Evolutionary conservation across 106 monocot species (phyloP).

Genomic region (Cymbidium sinense): DNA sequence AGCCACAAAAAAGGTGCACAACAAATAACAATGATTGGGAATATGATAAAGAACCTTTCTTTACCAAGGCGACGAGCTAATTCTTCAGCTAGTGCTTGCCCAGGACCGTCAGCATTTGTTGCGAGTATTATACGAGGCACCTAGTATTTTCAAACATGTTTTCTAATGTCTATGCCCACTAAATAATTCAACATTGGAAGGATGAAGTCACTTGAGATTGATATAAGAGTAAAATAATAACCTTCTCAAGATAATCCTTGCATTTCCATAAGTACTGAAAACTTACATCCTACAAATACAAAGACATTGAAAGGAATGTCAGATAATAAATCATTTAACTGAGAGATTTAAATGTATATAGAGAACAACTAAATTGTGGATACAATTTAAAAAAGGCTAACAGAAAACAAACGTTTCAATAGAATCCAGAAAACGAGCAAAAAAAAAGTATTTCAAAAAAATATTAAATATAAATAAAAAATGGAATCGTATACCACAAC

Average conservation of each 20-base stretch:
- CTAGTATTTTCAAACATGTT: conserved; percentile 10
- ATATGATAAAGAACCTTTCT: conserved; percentile 26
- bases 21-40: not conserved
- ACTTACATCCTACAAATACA: conserved; percentile 36
- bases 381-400: not conserved
- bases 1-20: not conserved
- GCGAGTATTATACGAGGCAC: conserved; percentile 43
- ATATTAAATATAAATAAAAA: not conserved
- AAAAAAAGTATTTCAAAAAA: not conserved
- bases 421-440: not conserved
- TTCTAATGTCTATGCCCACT: not conserved
- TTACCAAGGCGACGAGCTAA: conserved; percentile 48
- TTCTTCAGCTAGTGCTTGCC: conserved; percentile 49
- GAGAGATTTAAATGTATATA: not conserved
- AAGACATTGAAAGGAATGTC: conserved; percentile 9
- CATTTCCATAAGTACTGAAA: conserved; percentile 43
- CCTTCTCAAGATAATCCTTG: conserved; percentile 34
- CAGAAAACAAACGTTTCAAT: not conserved
- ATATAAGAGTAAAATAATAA: conserved; percentile 4
- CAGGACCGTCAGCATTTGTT: conserved; percentile 41
- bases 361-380: not conserved
- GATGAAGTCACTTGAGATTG: not conserved
- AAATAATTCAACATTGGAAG: not conserved
- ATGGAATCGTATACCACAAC: not conserved
- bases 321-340: conserved; percentile 7